Evolutionary conservation across 2,329 filamentous ascomycete genomes (phyloP).

Genomic region (Diplocarpon rosae): DNA sequence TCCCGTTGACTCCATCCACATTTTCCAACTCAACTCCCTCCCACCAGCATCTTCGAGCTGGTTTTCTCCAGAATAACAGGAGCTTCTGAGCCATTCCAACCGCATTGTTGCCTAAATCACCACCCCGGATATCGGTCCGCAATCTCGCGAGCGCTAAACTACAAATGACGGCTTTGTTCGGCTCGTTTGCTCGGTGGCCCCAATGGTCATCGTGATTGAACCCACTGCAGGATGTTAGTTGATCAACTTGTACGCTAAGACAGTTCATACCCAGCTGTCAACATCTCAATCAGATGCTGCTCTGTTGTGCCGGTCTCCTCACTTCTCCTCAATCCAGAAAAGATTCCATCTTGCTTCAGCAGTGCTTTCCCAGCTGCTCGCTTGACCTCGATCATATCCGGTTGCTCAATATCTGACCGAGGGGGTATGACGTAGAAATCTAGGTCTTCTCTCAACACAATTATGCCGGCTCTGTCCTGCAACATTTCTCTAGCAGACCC

Average conservation of each 20-base stretch:
- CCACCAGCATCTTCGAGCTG: conserved; percentile 96
- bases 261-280: conserved; percentile 82
- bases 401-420: conserved; percentile 66
- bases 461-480: conserved; percentile 86
- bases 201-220: conserved; percentile 93
- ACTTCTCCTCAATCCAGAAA: conserved; percentile 87
- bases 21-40: conserved; percentile 87
- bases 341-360: conserved; percentile 84
- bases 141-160: conserved; percentile 87
- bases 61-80: conserved; percentile 95
- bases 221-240: conserved; percentile 45
- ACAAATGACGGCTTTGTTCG: conserved; percentile 97
- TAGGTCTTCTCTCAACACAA: conserved; percentile 88
- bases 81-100: conserved; percentile 99
- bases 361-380: conserved; percentile 80
- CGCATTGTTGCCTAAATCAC: conserved; percentile 63
- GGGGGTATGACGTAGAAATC: conserved; percentile 98
- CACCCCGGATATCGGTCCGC: conserved; percentile 83
- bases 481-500: conserved; percentile 64
- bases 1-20: conserved; percentile 82
- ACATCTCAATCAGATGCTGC: conserved; percentile 97
- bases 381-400: conserved; percentile 94
- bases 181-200: conserved; percentile 95
- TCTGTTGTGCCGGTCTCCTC: conserved; percentile 95
- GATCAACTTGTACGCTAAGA: neutral